A percentile compares a stretch with the other conserved stretches of the same genome.
Evolutionary conservation across 768 basidiomycete species (phyloP).

Genomic region (Russula olivacea): DNA sequence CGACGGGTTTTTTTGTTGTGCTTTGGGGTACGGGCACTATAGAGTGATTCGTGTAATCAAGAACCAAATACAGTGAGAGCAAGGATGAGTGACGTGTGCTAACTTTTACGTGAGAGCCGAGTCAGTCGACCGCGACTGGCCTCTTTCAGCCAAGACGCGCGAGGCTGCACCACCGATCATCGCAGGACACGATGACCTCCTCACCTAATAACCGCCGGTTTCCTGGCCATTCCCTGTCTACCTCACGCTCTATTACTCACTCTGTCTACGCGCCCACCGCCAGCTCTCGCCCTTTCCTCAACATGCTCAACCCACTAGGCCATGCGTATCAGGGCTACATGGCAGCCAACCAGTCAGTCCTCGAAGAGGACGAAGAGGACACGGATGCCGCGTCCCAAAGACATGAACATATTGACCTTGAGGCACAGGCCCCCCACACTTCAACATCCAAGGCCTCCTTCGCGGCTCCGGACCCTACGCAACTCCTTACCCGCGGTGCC

Average conservation of each 20-base stretch:
- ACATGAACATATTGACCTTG: slow-evolving; percentile 50
- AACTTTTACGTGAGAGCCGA: not conserved
- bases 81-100: no score
- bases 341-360: slow-evolving; percentile 62
- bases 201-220: slow-evolving; percentile 26
- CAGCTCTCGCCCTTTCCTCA: slow-evolving; percentile 70
- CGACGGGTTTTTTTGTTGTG: no score
- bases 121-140: not conserved
- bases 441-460: slow-evolving; percentile 30
- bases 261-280: slow-evolving; percentile 41
- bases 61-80: no score
- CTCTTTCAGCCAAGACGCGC: not conserved
- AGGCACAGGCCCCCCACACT: slow-evolving; percentile 43
- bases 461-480: slow-evolving; percentile 41
- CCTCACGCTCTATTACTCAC: slow-evolving; percentile 28
- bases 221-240: slow-evolving; percentile 22
- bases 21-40: no score
- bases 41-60: no score
- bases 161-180: not conserved
- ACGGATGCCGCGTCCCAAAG: slow-evolving; percentile 34
- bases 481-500: slow-evolving; percentile 54
- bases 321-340: slow-evolving; percentile 69
- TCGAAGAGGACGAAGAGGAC: slow-evolving; percentile 67
- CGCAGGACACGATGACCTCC: slow-evolving; percentile 22
- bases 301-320: slow-evolving; percentile 76